Base-by-base conservation (phyloP, 495 filamentous ascomycete genomes). In the Letharia columbiana region DNA sequence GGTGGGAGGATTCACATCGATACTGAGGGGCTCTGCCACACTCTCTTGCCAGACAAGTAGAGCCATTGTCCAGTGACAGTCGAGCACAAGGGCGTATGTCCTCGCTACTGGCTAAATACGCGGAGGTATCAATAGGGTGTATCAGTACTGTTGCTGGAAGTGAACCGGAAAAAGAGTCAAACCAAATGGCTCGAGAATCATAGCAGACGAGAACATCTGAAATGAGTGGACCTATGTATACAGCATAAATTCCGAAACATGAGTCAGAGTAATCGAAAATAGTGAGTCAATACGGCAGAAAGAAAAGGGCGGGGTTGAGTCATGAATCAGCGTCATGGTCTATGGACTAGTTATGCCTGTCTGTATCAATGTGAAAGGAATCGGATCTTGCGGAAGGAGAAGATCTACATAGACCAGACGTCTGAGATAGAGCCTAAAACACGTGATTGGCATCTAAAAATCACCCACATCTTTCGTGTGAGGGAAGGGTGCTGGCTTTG, bases 41-140 rank as follows among this genome's bases (percentile, higher is more conserved):
- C 31, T 62, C 28, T 60, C 40, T 63, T 63, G 60, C 60, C 59
- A 58, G 4, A 45, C 31, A 58, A 50, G 50, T 44, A 63, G 41
- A 9, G 47, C 39, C 61, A 67, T 67, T 45, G 44, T 45, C 20
- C 5, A 18, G 18, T 47, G 18, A 15, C 13, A 44, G 41, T 44
- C 41, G 13, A 44, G 41, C 41, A 15, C 10, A 44, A 15, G 41
- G 13, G 41, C 12, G 3, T 44, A 15, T 28, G 23, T 28, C 23
- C 23, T 28, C 23, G 23, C 23, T 28, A 28, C 23, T 28, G 23
- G 23, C 23, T 28, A 28, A 28, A 28, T 28, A 28, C 23, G 44
- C 44, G 11, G 8, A 8, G 20, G 17, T 47, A 47, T 47, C 18
- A n/a, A 47, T 3, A 47, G 17, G 44, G n/a, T 50, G 47, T 50